Conservation (phyloP, 805 yeast genomes). For the Grigorovia yakushimaensis region DNA sequence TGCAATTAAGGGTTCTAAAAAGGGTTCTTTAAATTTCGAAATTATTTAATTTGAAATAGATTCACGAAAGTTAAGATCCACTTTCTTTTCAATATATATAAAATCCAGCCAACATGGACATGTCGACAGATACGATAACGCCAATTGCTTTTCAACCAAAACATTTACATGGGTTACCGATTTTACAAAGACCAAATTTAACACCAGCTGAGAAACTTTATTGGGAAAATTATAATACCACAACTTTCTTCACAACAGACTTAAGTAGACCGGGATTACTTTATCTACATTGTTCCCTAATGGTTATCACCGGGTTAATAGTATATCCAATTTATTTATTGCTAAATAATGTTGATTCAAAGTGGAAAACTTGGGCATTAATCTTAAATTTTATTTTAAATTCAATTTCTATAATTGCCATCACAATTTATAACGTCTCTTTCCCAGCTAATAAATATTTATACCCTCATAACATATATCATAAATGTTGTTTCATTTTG, state of each 20-base stretch:
- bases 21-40: too few relatives aligned
- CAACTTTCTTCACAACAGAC: slow-evolving; percentile 55
- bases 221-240: slow-evolving; percentile 74
- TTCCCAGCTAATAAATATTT: slow-evolving; percentile 39
- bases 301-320: slow-evolving; percentile 37
- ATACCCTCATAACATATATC: slow-evolving; percentile 71
- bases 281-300: slow-evolving; percentile 41
- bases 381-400: slow-evolving; percentile 39
- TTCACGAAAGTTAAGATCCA: too few relatives aligned
- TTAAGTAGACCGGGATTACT: slow-evolving; percentile 41
- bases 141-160: slow-evolving; percentile 33
- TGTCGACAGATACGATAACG: background rate
- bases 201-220: slow-evolving; percentile 62
- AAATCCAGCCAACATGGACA: too few relatives aligned
- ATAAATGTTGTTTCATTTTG: slow-evolving; percentile 53
- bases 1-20: too few relatives aligned
- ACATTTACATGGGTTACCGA: slow-evolving; percentile 64
- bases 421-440: slow-evolving; percentile 47
- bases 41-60: too few relatives aligned
- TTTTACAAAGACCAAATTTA: slow-evolving; percentile 47
- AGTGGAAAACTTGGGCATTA: slow-evolving; percentile 49
- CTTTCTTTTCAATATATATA: too few relatives aligned
- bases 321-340: slow-evolving; percentile 63
- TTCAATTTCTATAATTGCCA: slow-evolving; percentile 42
- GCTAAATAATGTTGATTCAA: slow-evolving; percentile 48